Conservation (phyloP, 371 early-diverging fungal genomes). For the Fennellomyces sp. region DNA sequence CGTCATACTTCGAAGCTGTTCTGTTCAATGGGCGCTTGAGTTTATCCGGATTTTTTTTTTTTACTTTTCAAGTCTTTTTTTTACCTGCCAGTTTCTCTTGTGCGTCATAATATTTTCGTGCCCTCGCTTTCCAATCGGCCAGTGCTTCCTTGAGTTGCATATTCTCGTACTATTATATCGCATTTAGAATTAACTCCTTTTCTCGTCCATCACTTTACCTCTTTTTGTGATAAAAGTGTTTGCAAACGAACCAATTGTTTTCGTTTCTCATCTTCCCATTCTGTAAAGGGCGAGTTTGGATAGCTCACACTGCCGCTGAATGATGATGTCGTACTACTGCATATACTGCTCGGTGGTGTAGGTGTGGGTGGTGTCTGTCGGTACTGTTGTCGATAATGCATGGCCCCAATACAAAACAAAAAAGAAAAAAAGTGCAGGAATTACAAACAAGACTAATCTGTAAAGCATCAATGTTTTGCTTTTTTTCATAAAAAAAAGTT, state of each 20-base stretch:
- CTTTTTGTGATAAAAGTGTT: not conserved
- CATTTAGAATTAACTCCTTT: too few species aligned
- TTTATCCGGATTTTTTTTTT: not conserved
- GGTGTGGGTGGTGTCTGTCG: not conserved
- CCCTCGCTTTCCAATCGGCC: conserved; percentile 1
- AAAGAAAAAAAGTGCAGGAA: not conserved
- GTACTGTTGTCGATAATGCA: not conserved
- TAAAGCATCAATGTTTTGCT: not conserved
- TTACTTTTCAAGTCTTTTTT: not conserved
- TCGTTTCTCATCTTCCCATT: not conserved
- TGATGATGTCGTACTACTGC: not conserved
- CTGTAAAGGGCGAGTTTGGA: not conserved
- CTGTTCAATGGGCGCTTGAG: not conserved
- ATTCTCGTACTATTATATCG: conserved; percentile 3
- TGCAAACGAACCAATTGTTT: not conserved
- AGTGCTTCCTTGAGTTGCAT: not conserved
- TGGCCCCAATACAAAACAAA: not conserved
- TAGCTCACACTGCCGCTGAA: not conserved
- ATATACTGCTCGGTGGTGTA: not conserved
- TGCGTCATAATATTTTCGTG: not conserved
- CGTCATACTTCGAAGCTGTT: not conserved
- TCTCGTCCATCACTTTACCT: not conserved
- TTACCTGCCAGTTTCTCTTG: conserved; percentile 4
- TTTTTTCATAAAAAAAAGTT: not conserved
- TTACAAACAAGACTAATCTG: not conserved